These are phyloP conservation scores for Penicillium riverlandense DNA, from an alignment of 495 filamentous ascomycete genomes.

Conservation along the genomic window DNA sequence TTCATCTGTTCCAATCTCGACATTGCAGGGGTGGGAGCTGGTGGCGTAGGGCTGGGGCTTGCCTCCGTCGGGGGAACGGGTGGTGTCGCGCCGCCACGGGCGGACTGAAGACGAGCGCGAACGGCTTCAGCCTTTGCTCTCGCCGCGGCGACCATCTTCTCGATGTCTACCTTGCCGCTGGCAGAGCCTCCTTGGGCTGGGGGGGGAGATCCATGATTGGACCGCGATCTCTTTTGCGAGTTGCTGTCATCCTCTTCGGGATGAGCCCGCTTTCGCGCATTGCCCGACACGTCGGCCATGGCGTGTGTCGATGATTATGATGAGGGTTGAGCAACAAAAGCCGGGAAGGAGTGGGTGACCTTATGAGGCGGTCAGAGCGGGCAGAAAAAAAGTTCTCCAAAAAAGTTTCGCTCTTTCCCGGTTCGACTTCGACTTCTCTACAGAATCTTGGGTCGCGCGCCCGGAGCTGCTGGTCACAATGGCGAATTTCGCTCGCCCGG, in stretches of 20 bases:
- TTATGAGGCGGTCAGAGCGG: conserved; percentile 14
- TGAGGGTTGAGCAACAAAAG: neutral
- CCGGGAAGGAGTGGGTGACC: neutral
- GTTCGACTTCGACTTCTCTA: too few relatives aligned
- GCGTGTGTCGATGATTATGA: neutral
- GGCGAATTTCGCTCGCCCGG: conserved; percentile 82
- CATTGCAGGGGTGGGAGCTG: conserved; percentile 39
- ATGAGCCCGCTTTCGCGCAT: conserved; percentile 51
- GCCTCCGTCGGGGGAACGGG: conserved; percentile 20
- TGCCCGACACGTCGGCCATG: conserved; percentile 49
- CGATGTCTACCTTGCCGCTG: conserved; percentile 46
- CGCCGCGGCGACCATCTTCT: conserved; percentile 57
- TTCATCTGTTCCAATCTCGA: conserved; percentile 62
- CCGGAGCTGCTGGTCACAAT: conserved; percentile 37
- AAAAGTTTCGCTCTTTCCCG: conserved; percentile 20
- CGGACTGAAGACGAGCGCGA: conserved; percentile 46
- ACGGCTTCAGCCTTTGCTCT: conserved; percentile 53
- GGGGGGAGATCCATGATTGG: conserved; percentile 51
- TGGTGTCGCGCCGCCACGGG: conserved; percentile 29
- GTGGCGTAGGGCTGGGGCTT: conserved; percentile 35
- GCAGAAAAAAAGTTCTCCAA: conserved; percentile 29
- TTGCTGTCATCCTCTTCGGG: conserved; percentile 45
- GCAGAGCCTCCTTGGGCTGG: conserved; percentile 30
- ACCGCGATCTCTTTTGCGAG: conserved; percentile 51
- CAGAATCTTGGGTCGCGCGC: conserved; percentile 33